Evolutionary conservation across 129 eudicot species (phyloP), one percentile per base, ranked within the genome.

Genomic region (Kitagawia praeruptora): DNA sequence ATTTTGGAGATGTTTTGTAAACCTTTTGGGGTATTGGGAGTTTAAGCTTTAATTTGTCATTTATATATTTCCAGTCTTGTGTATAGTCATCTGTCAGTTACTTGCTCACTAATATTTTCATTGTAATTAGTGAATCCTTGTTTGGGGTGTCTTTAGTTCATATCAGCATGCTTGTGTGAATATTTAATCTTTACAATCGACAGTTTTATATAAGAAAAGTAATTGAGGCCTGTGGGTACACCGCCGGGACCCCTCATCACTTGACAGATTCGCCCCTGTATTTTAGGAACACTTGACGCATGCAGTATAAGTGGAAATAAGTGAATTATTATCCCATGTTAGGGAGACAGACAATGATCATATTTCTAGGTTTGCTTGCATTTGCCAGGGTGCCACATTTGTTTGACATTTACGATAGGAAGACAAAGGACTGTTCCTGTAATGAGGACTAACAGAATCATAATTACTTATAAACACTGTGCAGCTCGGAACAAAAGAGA

Each of bases 401-500:
- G 27, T 28, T 70, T 70, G 21, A 70, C 4, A 18, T 70, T 34
- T 39, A 41, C 13, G 18, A 42, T 21, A 41, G 5, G 45, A 41
- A 45, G 38, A 74, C 61, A n/a, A 58, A 40, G 58, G 40, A 44
- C 31, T 45, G 23, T 11, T 70, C 12, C 38, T 34, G 75, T 34
- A 38, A 70, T 38, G 28, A 70, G 75, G 27, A 16, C 45, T 25
- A 70, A 14, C n/a, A 70, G 18, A 76, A 63, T 74, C 18, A 71
- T 71, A 49, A 66, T 70, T 78, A 58, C 66, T 67, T 71, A 61
- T 81, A 44, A 75, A 67, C 37, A 64, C 75, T 78, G 2, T 84
- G 86, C 91, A 94, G 98, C 79, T 78, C 89, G 15, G 96, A 87
- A 81, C 81, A 85, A 47, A 88, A 88, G 91, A 92, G 83, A 84